These are phyloP conservation scores for Babesia ovata DNA, from an alignment of 169 alveolate genomes.

Conservation along the genomic window DNA sequence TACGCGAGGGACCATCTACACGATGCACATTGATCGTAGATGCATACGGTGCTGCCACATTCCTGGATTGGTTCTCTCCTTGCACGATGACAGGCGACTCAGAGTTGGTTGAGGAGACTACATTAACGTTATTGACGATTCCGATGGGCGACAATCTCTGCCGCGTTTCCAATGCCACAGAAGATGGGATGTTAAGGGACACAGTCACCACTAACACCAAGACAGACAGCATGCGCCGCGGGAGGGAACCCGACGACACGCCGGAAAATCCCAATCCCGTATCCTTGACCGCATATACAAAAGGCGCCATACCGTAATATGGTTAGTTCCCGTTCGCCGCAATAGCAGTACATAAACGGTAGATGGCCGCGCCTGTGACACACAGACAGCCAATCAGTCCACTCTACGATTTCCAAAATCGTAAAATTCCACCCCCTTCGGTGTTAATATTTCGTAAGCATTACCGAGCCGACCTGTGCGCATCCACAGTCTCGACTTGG, in stretches of 20 bases:
- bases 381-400: not conserved
- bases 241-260: not conserved
- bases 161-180: constrained; percentile 3
- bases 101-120: not conserved
- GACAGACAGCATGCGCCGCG: constrained; percentile 9
- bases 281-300: not conserved
- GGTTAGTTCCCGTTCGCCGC: not conserved
- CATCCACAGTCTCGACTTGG: no score
- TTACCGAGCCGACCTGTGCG: no score
- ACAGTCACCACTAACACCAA: not conserved
- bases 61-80: not conserved
- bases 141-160: not conserved
- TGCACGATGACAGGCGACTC: constrained; percentile 9
- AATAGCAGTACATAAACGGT: not conserved
- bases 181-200: not conserved
- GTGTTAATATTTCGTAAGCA: no score
- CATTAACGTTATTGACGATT: not conserved
- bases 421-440: not conserved
- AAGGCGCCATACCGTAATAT: not conserved
- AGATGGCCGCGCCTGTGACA: not conserved
- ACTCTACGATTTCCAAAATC: constrained; percentile 10
- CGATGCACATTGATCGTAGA: constrained; percentile 9
- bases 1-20: not conserved
- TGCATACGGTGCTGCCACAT: not conserved
- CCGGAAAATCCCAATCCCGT: not conserved